Conservation (phyloP, 768 basidiomycete genomes). For the Pleurotus tuber-regium region DNA sequence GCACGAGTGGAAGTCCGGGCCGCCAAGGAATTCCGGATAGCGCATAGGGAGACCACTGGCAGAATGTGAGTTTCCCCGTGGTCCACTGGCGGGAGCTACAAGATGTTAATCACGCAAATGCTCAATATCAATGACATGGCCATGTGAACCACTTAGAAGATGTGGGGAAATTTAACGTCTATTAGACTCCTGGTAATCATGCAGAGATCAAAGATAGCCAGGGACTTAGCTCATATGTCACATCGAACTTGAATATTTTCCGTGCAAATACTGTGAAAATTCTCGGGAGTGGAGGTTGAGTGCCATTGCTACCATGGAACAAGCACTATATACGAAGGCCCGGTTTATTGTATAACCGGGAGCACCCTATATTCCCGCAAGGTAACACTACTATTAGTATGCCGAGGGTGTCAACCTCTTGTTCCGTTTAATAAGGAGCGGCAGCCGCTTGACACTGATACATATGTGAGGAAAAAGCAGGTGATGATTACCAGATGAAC, state of each 20-base stretch:
- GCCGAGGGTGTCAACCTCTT: background rate
- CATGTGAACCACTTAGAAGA: too few relatives aligned
- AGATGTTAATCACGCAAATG: too few relatives aligned
- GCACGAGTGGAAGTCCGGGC: background rate
- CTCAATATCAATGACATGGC: too few relatives aligned
- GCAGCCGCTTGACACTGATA: conserved; percentile 75
- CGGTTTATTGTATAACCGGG: background rate
- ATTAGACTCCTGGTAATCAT: background rate
- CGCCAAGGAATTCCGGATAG: background rate
- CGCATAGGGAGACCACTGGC: too few relatives aligned
- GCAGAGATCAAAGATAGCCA: too few relatives aligned
- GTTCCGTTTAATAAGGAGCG: conserved; percentile 42
- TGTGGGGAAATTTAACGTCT: background rate
- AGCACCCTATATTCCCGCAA: too few relatives aligned
- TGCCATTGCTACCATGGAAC: background rate
- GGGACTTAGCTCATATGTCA: too few relatives aligned
- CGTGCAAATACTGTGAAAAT: too few relatives aligned
- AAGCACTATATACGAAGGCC: background rate
- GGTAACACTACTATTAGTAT: too few relatives aligned
- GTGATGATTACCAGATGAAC: conserved; percentile 35
- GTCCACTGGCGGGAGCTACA: too few relatives aligned
- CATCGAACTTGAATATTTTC: too few relatives aligned
- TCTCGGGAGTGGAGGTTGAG: background rate
- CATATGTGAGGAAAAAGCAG: background rate
- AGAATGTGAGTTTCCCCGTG: too few relatives aligned